Evolutionary conservation across 306 rosid genomes (phyloP), one percentile per base, ranked within the genome.

Genomic region (Gastrolobium bilobum): DNA sequence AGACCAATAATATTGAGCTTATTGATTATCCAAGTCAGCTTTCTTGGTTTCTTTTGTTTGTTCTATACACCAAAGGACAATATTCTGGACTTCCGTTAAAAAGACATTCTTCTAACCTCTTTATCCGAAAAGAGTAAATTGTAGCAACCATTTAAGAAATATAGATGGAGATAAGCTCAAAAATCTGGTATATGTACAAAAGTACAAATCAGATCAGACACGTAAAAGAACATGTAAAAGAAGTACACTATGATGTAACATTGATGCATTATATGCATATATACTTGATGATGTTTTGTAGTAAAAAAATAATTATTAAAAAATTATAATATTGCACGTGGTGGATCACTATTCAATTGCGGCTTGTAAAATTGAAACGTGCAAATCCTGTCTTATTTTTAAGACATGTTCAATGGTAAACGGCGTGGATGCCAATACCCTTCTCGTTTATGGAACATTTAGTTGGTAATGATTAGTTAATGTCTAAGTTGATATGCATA

Each of bases 21-120:
- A 78, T 79, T 79, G 81, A 64, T 54, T 57, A 65, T 61, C 20
- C 71, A 0, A 62, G 42, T 71, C 84, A 75, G 11, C 26, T 26
- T 42, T 58, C 2, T 44, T 63, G 63, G 53, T 53, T 75, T 77
- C 56, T 64, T 79, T n/a, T 71, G 53, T 56, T 83, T 64, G 75
- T 75, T 63, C 14, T 52, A 14, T 65, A 6, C 30, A 64, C 31
- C 47, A 20, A 51, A 71, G 11, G 60, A 71, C 70, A 71, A 79
- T 70, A 82, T 86, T 79, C 83, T 38, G 20, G 2, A 2, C 4
- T 50, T 73, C 39, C 15, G 10, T 57, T 15, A 44, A 10, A 40
- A 62, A 20, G 75, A 42, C 75, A 64, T 29, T 71, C 71, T 71
- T 77, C 51, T 56, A 64, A 44, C 39, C 47, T 73, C 40, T 63